Percentiles rank a stretch among this genome's conserved stretches.
Evolutionary conservation across 768 basidiomycete genomes (phyloP).

Genomic region (Tricholoma sp.): DNA sequence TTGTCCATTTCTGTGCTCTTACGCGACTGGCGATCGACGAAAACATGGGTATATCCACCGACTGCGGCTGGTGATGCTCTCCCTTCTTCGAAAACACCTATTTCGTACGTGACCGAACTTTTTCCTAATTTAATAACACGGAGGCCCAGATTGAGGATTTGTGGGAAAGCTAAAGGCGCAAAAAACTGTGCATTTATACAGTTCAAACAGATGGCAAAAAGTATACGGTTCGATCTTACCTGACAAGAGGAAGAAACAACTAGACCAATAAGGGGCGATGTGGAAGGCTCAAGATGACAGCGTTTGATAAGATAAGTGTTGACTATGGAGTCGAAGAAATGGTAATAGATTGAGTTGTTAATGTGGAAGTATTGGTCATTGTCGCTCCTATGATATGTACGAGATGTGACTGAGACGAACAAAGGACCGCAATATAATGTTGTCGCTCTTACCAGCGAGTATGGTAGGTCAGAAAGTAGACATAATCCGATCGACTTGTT

Average conservation of each 20-base stretch:
- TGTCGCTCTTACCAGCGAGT: conserved; percentile 58
- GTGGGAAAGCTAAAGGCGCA: conserved; percentile 67
- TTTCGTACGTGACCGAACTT: conserved; percentile 76
- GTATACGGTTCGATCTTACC: conserved; percentile 22
- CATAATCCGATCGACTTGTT: conserved; percentile 48
- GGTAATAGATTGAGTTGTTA: conserved; percentile 79
- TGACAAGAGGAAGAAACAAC: conserved; percentile 77
- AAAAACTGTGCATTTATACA: conserved; percentile 48
- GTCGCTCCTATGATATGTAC: conserved; percentile 54
- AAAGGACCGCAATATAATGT: background rate
- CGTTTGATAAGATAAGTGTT: conserved; percentile 72
- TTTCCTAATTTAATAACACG: conserved; percentile 62
- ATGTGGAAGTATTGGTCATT: conserved; percentile 83
- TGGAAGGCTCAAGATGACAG: conserved; percentile 51
- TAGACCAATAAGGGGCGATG: conserved; percentile 59
- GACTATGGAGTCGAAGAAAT: conserved; percentile 77
- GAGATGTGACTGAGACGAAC: background rate
- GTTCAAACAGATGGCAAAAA: background rate
- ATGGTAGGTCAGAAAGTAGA: conserved; percentile 54
- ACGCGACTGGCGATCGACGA: conserved; percentile 58
- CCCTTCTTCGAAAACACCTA: conserved; percentile 65
- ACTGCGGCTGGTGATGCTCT: conserved; percentile 36
- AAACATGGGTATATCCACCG: conserved; percentile 78
- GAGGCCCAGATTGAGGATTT: conserved; percentile 64
- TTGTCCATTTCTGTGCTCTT: conserved; percentile 47